Conservation (phyloP, 768 basidiomycete species). For the Lactarius psammicola region DNA sequence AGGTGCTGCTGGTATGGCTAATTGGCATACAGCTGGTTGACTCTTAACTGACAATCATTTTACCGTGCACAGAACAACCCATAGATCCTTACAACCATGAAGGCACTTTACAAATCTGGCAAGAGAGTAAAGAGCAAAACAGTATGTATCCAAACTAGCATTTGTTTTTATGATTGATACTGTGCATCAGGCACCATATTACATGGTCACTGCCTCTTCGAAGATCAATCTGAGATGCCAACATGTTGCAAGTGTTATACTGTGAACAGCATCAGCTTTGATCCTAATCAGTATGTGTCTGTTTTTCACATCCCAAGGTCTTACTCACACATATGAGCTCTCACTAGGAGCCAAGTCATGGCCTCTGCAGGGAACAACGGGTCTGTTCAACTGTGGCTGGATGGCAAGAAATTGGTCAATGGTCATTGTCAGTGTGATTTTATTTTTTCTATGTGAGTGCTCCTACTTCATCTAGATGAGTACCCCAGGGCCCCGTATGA, state of each 20-base stretch:
- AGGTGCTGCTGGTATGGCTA: neutral
- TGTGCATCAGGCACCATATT: conserved; percentile 16
- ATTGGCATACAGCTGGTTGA: neutral
- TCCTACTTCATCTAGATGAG: conserved; percentile 8
- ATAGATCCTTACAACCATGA: conserved; percentile 19
- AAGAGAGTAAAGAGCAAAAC: neutral
- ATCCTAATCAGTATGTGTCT: conserved; percentile 23
- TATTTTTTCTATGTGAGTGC: neutral
- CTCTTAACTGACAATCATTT: neutral
- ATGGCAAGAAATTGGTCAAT: conserved; percentile 10
- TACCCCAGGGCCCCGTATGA: conserved; percentile 23
- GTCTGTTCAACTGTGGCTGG: conserved; percentile 22
- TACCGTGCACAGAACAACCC: conserved; percentile 6
- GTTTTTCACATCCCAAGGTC: neutral
- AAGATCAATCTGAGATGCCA: neutral
- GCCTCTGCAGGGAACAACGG: conserved; percentile 26
- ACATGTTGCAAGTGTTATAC: conserved; percentile 22
- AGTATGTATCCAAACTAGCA: conserved; percentile 4
- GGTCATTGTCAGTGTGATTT: conserved; percentile 1
- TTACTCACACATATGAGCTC: too few species aligned
- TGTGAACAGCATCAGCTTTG: conserved; percentile 27
- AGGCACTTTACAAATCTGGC: conserved; percentile 26
- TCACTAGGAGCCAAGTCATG: conserved; percentile 16
- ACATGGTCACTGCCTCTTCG: conserved; percentile 22
- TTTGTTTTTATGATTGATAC: neutral